phyloP scores from a whole-genome alignment of 1,284 basidiomycete genomes.

The Moniliophthora roreri region DNA sequence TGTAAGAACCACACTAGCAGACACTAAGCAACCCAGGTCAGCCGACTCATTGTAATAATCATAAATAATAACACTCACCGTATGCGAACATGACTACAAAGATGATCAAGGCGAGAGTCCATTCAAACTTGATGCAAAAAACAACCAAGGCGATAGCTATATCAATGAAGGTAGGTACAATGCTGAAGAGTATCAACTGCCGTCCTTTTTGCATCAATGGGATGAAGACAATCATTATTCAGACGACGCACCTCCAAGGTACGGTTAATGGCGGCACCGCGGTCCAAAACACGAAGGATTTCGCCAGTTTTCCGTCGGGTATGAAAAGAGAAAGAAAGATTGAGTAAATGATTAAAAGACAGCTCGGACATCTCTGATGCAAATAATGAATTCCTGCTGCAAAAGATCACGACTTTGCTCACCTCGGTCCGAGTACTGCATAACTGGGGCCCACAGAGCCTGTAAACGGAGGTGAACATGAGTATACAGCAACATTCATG shows the following conservation, averaged over 20 bases:
- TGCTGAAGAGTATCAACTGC: constrained; percentile 74
- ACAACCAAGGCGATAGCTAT: constrained; percentile 67
- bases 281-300: constrained; percentile 85
- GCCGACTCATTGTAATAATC: too few species aligned
- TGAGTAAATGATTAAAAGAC: constrained; percentile 78
- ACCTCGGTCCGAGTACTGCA: constrained; percentile 82
- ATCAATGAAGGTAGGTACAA: constrained; percentile 81
- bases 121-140: constrained; percentile 65
- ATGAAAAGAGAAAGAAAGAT: constrained; percentile 86
- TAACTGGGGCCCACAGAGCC: constrained; percentile 80
- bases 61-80: constrained; percentile 41
- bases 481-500: constrained; percentile 7
- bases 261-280: constrained; percentile 87
- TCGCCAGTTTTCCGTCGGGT: constrained; percentile 76
- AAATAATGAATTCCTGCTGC: constrained; percentile 11
- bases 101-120: constrained; percentile 69
- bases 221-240: too few species aligned
- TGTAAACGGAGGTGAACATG: constrained; percentile 26
- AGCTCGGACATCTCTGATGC: constrained; percentile 72
- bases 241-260: constrained; percentile 72
- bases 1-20: constrained; percentile 66
- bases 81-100: constrained; percentile 77
- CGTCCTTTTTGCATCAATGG: too few species aligned
- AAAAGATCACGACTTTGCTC: constrained; percentile 14
- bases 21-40: constrained; percentile 37